Evolutionary conservation across 768 basidiomycete genomes (phyloP), one percentile per base, ranked within the genome.

Genomic region (Amanita fuliginea): DNA sequence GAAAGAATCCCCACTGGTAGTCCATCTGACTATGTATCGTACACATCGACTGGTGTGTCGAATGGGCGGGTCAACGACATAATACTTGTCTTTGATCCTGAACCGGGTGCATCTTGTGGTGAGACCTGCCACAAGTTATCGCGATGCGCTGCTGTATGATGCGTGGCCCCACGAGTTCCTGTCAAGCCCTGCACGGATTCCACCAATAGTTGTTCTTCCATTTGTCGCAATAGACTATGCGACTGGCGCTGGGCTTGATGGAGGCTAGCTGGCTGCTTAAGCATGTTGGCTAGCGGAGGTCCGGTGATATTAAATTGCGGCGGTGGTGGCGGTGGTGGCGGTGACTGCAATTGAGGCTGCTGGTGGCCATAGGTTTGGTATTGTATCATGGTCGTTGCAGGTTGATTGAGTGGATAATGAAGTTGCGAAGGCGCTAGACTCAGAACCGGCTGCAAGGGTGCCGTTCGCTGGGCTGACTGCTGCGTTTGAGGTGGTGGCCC

Each of bases 1-100:
- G 43, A 54, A 53, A 53, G 33, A 40, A 33, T 28, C 48, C n/a
- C 36, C 24, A n/a, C n/a, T n/a, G n/a, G n/a, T 14, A 35, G 49
- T 10, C 33, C 32, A 37, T 30, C 43, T 4, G 30, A 11, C 39
- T 21, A 41, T 42, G 13, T 22, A 42, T 24, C 22, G 22, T 14
- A 22, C 5, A 24, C 24, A 28, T 13, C 16, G 24, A 14, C 5
- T 26, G 4, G 11, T 21, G 3, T 24, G 22, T 5, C 22, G 5
- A 24, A 6, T n/a, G 26, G 26, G 7, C 26, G 3, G 7, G 26
- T 26, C 26, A 26, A 24, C 5, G 26, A 26, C 7, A 26, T 5
- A 4, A 26, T 26, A 26, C 26, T 26, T 26, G 26, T 6, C 1
- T 26, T 26, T 26, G 26, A 8, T 2, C 28, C 28, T 28, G 28